Percentiles rank a stretch among this genome's conserved stretches.
phyloP scores from a whole-genome alignment of 768 basidiomycete species.

The Candolleomyces eurysporus region DNA sequence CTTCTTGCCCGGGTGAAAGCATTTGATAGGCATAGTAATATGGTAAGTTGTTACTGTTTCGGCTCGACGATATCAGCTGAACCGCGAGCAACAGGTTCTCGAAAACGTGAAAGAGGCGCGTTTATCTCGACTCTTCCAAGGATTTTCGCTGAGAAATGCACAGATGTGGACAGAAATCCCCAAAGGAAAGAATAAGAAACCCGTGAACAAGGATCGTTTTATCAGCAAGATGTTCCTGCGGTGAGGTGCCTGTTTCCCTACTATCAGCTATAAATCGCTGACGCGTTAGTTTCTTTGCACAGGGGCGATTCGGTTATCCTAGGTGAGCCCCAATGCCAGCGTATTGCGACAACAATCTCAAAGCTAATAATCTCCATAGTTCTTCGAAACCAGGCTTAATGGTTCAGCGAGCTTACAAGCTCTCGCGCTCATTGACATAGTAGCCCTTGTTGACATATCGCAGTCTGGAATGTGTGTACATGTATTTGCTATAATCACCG shows the following conservation, averaged over 20 bases:
- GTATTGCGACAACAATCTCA: conserved; percentile 18
- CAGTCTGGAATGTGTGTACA: conserved; percentile 1
- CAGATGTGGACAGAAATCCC: conserved; percentile 99
- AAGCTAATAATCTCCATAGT: conserved; percentile 46
- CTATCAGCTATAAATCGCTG: conserved; percentile 1
- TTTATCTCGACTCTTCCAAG: not conserved
- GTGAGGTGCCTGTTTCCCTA: conserved; percentile 37
- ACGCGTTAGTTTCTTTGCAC: conserved; percentile 8
- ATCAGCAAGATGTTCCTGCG: conserved; percentile 99
- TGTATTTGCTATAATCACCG: conserved; percentile 4
- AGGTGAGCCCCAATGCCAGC: conserved; percentile 52
- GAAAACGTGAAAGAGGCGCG: conserved; percentile 97
- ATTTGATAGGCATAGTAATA: conserved; percentile 98
- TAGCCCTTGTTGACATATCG: not conserved
- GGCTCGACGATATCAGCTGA: not conserved
- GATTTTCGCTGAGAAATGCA: not conserved
- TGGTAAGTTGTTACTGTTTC: conserved; percentile 55
- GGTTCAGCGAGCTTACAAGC: conserved; percentile 1
- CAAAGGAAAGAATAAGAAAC: conserved; percentile 98
- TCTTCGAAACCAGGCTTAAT: conserved; percentile 69
- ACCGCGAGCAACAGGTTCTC: conserved; percentile 59
- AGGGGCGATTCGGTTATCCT: conserved; percentile 98
- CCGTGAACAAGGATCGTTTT: conserved; percentile 98
- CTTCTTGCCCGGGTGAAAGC: conserved; percentile 94
- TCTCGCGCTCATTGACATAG: conserved; percentile 15